phyloP scores from a whole-genome alignment of 768 basidiomycete genomes.

The Termitomyces sp. region DNA sequence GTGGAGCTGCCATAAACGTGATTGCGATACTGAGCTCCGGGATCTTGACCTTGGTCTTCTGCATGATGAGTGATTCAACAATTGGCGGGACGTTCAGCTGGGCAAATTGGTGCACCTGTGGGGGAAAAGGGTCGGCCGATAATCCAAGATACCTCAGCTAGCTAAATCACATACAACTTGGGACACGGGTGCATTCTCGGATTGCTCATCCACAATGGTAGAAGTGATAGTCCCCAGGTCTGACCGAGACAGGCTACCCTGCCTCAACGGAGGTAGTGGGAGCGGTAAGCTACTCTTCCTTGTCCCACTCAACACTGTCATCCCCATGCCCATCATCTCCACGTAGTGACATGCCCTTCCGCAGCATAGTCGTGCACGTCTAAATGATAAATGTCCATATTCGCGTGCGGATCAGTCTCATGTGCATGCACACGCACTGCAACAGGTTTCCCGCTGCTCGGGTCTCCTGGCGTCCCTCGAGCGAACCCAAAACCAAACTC shows the following conservation, averaged over 20 bases:
- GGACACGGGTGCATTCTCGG: not conserved
- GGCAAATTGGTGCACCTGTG: constrained; percentile 1
- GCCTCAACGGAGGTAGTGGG: not conserved
- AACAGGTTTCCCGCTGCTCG: too few relatives aligned
- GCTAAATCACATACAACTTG: not conserved
- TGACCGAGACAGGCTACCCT: not conserved
- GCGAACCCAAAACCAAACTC: too few relatives aligned
- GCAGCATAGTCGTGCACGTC: constrained; percentile 28
- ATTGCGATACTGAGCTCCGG: not conserved
- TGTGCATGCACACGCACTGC: too few relatives aligned
- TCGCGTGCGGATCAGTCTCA: constrained; percentile 29
- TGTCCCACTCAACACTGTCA: constrained; percentile 10
- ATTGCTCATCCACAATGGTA: constrained; percentile 10
- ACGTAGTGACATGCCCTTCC: not conserved
- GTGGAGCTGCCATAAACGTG: constrained; percentile 16
- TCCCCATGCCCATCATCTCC: constrained; percentile 16
- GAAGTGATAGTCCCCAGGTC: constrained; percentile 6
- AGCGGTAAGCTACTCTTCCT: constrained; percentile 4
- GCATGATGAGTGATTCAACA: constrained; percentile 5
- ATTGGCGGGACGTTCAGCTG: not conserved
- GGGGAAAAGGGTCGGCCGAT: not conserved
- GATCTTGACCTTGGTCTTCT: not conserved
- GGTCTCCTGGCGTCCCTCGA: too few relatives aligned
- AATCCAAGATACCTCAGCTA: not conserved
- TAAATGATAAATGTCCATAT: constrained; percentile 43